A percentile compares a stretch with the other conserved stretches of the same genome.
Conservation (phyloP, 208 protist genomes). For the Leishmania aethiopica region DNA sequence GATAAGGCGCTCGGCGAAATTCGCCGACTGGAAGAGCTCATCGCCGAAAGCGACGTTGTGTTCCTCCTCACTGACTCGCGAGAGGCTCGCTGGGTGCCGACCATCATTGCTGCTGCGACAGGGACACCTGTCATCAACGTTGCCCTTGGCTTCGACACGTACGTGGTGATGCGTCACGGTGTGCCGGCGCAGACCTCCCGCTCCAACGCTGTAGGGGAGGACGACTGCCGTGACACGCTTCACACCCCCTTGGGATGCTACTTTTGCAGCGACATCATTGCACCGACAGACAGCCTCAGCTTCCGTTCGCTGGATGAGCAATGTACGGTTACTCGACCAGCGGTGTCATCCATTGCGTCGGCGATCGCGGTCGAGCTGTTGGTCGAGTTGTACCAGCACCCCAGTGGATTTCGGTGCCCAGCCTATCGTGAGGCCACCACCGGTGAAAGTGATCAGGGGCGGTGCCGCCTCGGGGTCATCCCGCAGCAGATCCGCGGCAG, state of each 20-base stretch:
- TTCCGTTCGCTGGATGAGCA: slow-evolving; percentile 98
- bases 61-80: slow-evolving; percentile 98
- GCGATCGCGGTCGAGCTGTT: slow-evolving; percentile 95
- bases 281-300: slow-evolving; percentile 88
- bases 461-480: slow-evolving; percentile 65
- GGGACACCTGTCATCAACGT: slow-evolving; percentile 95
- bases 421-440: slow-evolving; percentile 39
- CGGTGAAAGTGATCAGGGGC: slow-evolving; percentile 19
- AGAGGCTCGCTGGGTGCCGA: slow-evolving; percentile 98
- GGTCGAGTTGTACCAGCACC: slow-evolving; percentile 94
- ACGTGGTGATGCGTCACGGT: slow-evolving; percentile 98
- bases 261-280: slow-evolving; percentile 98
- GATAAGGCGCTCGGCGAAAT: slow-evolving; percentile 45
- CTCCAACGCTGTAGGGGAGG: slow-evolving; percentile 18
- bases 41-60: slow-evolving; percentile 94
- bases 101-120: slow-evolving; percentile 83
- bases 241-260: slow-evolving; percentile 94
- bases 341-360: slow-evolving; percentile 93
- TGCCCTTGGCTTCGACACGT: slow-evolving; percentile 98
- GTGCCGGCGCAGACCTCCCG: slow-evolving; percentile 24
- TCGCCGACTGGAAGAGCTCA: slow-evolving; percentile 72
- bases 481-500: slow-evolving; percentile 93
- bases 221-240: not conserved
- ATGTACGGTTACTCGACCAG: slow-evolving; percentile 97
- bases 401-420: slow-evolving; percentile 60